Evolutionary conservation across 441 rosid species (phyloP).

Genomic region (Corymbia citriodora): DNA sequence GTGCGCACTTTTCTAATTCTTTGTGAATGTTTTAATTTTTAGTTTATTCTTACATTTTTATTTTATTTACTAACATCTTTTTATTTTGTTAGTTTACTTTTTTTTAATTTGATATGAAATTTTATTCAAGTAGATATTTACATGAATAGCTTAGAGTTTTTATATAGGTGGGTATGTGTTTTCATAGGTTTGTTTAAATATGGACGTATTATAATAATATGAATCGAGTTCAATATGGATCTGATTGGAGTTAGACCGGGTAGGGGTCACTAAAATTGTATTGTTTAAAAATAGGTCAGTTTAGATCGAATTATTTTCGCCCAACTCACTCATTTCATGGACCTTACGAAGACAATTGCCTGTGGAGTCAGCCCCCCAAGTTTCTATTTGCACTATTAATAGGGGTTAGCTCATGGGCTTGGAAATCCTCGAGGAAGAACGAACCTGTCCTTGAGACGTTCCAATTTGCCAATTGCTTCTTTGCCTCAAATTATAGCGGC

Average conservation of each 20-base stretch:
- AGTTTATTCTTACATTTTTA: neutral
- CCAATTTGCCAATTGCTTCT: neutral
- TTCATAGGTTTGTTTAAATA: neutral
- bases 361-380: too few relatives aligned
- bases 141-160: neutral
- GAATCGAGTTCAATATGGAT: fast-evolving
- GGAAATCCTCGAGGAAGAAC: neutral
- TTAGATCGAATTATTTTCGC: fast-evolving
- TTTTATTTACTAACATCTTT: neutral
- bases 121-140: neutral
- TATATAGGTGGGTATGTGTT: neutral
- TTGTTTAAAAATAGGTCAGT: fast-evolving
- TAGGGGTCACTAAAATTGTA: neutral
- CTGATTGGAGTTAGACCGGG: fast-evolving
- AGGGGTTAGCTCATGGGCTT: neutral
- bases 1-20: neutral
- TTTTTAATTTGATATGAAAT: neutral
- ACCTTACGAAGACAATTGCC: neutral
- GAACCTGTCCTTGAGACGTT: neutral
- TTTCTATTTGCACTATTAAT: neutral
- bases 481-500: neutral
- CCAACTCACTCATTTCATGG: too few relatives aligned
- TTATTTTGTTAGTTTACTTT: neutral
- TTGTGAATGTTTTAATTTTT: neutral
- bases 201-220: fast-evolving